Evolutionary conservation across 2,329 filamentous ascomycete genomes (phyloP).

Genomic region (Colletotrichum sp.): DNA sequence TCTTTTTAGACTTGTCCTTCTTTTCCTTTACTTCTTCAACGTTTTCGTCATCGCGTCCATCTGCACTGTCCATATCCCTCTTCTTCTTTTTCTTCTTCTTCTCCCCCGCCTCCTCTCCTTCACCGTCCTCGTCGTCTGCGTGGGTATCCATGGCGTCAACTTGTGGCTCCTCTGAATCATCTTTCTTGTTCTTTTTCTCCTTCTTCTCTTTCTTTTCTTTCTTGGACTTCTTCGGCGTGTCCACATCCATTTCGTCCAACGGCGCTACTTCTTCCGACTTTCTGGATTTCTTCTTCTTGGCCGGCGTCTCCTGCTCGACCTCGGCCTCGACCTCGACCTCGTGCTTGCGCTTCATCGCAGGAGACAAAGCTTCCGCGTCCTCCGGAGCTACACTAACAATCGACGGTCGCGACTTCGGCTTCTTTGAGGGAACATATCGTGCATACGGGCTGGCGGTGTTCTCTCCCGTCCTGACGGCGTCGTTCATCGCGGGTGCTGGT

Average conservation of each 20-base stretch:
- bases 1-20: slow-evolving; percentile 29
- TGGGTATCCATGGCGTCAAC: slow-evolving; percentile 1
- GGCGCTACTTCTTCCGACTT: slow-evolving; percentile 21
- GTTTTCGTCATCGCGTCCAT: not conserved
- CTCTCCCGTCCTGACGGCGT: not conserved
- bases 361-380: not conserved
- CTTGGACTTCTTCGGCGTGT: slow-evolving; percentile 21
- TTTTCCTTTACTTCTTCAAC: slow-evolving; percentile 11
- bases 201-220: slow-evolving; percentile 41
- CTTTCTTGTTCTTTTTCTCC: slow-evolving; percentile 30
- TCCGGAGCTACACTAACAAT: not conserved
- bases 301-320: slow-evolving; percentile 29
- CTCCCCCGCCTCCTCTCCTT: slow-evolving; percentile 14
- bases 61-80: not conserved
- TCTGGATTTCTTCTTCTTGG: slow-evolving; percentile 40
- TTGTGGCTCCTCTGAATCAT: slow-evolving; percentile 18
- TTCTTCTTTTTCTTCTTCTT: slow-evolving; percentile 25
- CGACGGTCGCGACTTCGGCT: slow-evolving; percentile 19
- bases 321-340: slow-evolving; percentile 33
- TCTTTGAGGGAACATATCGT: slow-evolving; percentile 20
- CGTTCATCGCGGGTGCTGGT: slow-evolving; percentile 5
- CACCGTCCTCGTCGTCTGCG: not conserved
- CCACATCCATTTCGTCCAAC: slow-evolving; percentile 26
- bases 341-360: slow-evolving; percentile 39
- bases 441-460: slow-evolving; percentile 10